Percentiles rank a stretch among this genome's conserved stretches.
phyloP scores from a whole-genome alignment of 768 basidiomycete genomes.

The Polyporus arcularius region DNA sequence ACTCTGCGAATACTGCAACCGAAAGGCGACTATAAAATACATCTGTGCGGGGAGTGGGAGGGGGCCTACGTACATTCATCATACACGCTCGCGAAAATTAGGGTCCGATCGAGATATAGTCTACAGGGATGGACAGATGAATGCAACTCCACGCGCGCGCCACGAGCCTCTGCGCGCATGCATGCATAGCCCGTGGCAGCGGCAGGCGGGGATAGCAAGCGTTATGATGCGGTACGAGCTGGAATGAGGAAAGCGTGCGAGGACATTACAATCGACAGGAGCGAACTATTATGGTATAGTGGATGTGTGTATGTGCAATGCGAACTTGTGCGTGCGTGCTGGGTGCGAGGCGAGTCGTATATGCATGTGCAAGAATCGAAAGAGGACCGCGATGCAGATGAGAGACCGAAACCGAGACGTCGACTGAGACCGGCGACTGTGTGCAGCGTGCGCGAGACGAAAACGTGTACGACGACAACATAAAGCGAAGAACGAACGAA shows the following conservation, averaged over 20 bases:
- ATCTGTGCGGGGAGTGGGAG: neutral
- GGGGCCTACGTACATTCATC: conserved; percentile 1
- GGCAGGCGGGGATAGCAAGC: neutral
- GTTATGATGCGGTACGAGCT: neutral
- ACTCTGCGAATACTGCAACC: neutral
- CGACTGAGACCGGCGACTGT: neutral
- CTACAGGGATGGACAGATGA: neutral
- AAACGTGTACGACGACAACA: conserved; percentile 3
- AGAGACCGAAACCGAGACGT: neutral
- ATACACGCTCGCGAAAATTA: conserved; percentile 2
- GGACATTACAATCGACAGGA: conserved; percentile 3
- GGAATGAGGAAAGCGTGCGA: neutral
- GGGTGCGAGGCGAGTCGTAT: neutral
- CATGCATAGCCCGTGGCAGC: neutral
- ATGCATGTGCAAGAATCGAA: conserved; percentile 7
- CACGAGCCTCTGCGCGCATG: conserved; percentile 3
- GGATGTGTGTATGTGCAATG: neutral
- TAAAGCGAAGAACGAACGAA: neutral
- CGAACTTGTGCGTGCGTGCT: neutral
- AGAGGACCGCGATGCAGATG: neutral
- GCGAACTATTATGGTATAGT: neutral
- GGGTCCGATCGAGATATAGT: conserved; percentile 12
- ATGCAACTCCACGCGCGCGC: conserved; percentile 5
- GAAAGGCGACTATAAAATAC: neutral
- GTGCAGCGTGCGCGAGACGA: conserved; percentile 5